phyloP scores from a whole-genome alignment of 1,284 basidiomycete species.

The Pseudozyma sp. region DNA sequence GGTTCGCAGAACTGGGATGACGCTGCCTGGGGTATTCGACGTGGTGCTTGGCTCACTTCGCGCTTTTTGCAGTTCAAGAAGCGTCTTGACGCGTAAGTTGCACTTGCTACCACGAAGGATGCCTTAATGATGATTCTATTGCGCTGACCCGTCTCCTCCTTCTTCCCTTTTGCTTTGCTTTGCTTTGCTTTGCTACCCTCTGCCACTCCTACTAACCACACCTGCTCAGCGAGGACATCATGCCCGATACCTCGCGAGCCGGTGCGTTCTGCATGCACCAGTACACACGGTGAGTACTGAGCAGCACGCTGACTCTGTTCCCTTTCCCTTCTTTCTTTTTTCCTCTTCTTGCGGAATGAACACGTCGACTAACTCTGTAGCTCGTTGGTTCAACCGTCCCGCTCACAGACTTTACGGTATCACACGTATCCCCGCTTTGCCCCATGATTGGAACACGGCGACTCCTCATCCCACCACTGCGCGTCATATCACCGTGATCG shows the following conservation, averaged over 20 bases:
- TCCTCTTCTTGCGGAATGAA: conserved; percentile 11
- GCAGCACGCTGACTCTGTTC: conserved; percentile 34
- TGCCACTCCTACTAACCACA: not conserved
- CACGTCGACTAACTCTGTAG: conserved; percentile 36
- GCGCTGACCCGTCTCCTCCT: conserved; percentile 7
- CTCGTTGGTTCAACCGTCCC: conserved; percentile 73
- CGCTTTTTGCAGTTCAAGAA: conserved; percentile 84
- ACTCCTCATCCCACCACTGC: conserved; percentile 72
- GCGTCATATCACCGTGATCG: conserved; percentile 78
- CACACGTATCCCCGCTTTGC: conserved; percentile 69
- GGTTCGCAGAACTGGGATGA: conserved; percentile 61
- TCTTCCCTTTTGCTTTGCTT: not conserved
- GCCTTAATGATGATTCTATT: not conserved
- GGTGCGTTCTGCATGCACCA: conserved; percentile 75
- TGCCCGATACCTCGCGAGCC: conserved; percentile 73
- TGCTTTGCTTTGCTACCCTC: not conserved
- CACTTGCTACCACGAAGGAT: not conserved
- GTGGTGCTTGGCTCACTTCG: conserved; percentile 85
- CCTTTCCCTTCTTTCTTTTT: conserved; percentile 21
- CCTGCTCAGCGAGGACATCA: conserved; percentile 71
- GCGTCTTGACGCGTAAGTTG: conserved; percentile 74
- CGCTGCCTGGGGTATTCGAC: conserved; percentile 82
- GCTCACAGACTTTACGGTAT: conserved; percentile 72
- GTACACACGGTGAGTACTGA: conserved; percentile 71
- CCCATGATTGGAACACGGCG: conserved; percentile 70